A percentile compares a stretch with the other conserved stretches of the same genome.
Conservation (phyloP, 805 yeast genomes). For the Ogataea paraovalis region DNA sequence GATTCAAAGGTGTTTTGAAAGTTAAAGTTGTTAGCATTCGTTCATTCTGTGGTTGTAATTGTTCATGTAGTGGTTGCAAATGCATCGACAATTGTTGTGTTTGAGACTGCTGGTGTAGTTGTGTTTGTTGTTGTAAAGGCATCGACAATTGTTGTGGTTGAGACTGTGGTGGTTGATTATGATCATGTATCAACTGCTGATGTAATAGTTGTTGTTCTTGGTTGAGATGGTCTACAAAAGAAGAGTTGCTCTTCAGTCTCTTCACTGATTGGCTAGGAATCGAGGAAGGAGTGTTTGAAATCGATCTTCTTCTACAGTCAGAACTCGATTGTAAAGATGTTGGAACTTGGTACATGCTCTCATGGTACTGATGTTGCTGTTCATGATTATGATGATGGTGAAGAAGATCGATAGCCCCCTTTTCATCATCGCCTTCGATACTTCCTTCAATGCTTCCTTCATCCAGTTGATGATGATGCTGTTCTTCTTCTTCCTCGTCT, state of each 20-base stretch:
- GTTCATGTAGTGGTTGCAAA: neutral
- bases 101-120: no score
- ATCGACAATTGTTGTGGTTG: no score
- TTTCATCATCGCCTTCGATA: neutral
- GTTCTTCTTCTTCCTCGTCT: neutral
- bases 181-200: neutral
- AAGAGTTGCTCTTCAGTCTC: neutral
- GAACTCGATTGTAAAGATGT: neutral
- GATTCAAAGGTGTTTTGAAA: neutral
- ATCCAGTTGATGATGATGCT: neutral
- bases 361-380: neutral
- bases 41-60: neutral
- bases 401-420: neutral
- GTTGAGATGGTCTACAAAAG: neutral
- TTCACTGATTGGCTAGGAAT: neutral
- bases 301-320: neutral
- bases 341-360: neutral
- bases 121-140: no score
- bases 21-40: neutral
- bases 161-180: no score
- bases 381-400: neutral
- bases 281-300: neutral
- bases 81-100: no score
- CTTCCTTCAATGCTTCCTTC: conserved; percentile 1
- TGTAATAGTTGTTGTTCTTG: neutral